Percentiles rank a stretch among this genome's conserved stretches.
Conservation (phyloP, 164 flowering plant species). For the Stephania cephalantha region DNA sequence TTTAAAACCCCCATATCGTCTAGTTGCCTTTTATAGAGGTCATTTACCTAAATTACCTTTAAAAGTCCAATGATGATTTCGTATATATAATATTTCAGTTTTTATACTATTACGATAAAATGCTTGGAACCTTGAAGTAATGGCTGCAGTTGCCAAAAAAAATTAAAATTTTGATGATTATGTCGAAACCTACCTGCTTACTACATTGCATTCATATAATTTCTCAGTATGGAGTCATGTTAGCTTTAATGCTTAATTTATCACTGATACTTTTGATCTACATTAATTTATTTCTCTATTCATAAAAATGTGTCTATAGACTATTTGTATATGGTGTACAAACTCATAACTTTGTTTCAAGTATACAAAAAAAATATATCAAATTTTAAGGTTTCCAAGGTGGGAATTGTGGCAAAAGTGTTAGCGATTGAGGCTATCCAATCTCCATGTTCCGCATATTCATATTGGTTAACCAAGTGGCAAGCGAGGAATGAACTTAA, state of each 20-base stretch:
- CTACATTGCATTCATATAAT: no score
- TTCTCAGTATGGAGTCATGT: not conserved
- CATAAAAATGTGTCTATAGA: no score
- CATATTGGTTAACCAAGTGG: not conserved
- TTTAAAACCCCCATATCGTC: not conserved
- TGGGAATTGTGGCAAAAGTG: not conserved
- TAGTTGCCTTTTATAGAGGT: not conserved
- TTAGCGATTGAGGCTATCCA: not conserved
- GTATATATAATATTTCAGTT: no score
- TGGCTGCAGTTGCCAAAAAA: no score
- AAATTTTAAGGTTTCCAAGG: not conserved
- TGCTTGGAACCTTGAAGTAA: not conserved
- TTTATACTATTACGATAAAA: no score
- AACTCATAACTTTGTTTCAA: not conserved
- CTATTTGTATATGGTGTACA: not conserved
- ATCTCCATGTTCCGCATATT: no score
- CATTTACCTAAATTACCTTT: not conserved
- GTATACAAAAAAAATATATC: not conserved
- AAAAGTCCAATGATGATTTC: not conserved
- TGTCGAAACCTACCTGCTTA: no score
- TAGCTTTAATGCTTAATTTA: no score
- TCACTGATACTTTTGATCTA: no score
- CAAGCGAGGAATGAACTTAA: not conserved
- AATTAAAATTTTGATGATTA: no score
- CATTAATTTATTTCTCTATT: no score